phyloP scores from a whole-genome alignment of 169 alveolate species.

The Plasmodium billcollinsi region DNA sequence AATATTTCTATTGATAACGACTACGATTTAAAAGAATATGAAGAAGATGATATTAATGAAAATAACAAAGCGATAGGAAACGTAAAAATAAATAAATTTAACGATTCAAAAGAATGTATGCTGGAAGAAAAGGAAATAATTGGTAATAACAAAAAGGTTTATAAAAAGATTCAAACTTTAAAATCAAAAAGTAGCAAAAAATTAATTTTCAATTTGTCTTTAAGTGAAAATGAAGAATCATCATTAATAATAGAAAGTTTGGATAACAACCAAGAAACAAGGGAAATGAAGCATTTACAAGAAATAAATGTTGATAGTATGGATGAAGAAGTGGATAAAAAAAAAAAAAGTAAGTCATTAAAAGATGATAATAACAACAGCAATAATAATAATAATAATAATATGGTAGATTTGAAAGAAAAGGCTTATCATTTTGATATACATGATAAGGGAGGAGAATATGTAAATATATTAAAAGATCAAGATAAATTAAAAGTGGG shows the following conservation, averaged over 20 bases:
- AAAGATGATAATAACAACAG: not conserved
- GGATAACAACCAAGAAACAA: conserved; percentile 4
- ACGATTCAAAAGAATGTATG: not conserved
- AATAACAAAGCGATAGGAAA: not conserved
- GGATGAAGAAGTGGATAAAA: not conserved
- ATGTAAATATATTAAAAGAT: not conserved
- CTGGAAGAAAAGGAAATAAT: not conserved
- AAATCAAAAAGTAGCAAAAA: conserved; percentile 18
- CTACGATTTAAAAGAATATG: not conserved
- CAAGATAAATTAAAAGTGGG: not conserved
- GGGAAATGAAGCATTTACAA: not conserved
- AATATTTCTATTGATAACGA: not conserved
- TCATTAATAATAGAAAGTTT: not conserved
- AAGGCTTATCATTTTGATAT: no score
- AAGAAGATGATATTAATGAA: not conserved
- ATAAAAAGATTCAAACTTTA: not conserved
- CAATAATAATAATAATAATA: no score
- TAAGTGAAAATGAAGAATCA: conserved; percentile 15
- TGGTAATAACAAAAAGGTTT: not conserved
- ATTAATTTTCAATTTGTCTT: conserved; percentile 38
- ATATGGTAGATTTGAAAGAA: not conserved
- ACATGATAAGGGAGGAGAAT: not conserved
- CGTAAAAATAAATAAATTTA: not conserved
- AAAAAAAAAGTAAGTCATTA: not conserved
- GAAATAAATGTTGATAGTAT: not conserved